Percentiles rank a stretch among this genome's conserved stretches.
phyloP scores from a whole-genome alignment of 1,284 basidiomycete genomes.

The Spongiforma sp. region DNA sequence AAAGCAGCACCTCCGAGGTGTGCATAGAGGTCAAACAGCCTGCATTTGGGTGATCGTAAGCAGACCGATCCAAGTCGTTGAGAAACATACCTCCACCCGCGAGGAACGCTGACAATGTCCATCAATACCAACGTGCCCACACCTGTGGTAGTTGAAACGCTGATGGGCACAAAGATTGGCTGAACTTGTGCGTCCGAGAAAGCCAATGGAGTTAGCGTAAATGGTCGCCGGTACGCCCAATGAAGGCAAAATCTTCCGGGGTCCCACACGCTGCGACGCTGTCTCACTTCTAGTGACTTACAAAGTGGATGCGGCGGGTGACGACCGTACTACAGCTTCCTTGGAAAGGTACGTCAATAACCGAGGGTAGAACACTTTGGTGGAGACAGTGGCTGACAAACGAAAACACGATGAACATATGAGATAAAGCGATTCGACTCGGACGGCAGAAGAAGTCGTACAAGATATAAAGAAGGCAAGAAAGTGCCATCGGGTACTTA shows the following conservation, averaged over 20 bases:
- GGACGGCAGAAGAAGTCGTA: too few species aligned
- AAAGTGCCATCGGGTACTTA: slow-evolving; percentile 77
- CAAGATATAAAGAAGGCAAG: slow-evolving; percentile 79
- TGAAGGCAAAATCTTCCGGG: slow-evolving; percentile 65
- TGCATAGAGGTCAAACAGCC: slow-evolving; percentile 75
- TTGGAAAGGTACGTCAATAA: slow-evolving; percentile 49
- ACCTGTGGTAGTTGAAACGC: slow-evolving; percentile 80
- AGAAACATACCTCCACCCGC: slow-evolving; percentile 74
- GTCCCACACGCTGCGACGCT: slow-evolving; percentile 38
- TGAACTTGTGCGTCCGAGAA: slow-evolving; percentile 81
- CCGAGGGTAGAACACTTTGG: slow-evolving; percentile 69
- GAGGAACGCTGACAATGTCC: slow-evolving; percentile 77
- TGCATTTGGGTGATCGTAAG: too few species aligned
- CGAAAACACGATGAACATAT: too few species aligned
- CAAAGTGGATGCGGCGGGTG: slow-evolving; percentile 51
- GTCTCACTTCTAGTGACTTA: slow-evolving; percentile 31
- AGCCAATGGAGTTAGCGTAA: slow-evolving; percentile 84
- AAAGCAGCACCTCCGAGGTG: slow-evolving; percentile 84
- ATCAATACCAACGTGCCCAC: slow-evolving; percentile 73
- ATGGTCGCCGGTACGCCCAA: slow-evolving; percentile 89
- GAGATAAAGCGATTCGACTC: too few species aligned
- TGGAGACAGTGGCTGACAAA: slow-evolving; percentile 73
- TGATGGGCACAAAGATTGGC: slow-evolving; percentile 81
- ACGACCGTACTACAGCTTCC: slow-evolving; percentile 40
- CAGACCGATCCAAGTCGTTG: too few species aligned